Conservation (phyloP, 2,329 filamentous ascomycete species). For the Cytospora schulzeri region DNA sequence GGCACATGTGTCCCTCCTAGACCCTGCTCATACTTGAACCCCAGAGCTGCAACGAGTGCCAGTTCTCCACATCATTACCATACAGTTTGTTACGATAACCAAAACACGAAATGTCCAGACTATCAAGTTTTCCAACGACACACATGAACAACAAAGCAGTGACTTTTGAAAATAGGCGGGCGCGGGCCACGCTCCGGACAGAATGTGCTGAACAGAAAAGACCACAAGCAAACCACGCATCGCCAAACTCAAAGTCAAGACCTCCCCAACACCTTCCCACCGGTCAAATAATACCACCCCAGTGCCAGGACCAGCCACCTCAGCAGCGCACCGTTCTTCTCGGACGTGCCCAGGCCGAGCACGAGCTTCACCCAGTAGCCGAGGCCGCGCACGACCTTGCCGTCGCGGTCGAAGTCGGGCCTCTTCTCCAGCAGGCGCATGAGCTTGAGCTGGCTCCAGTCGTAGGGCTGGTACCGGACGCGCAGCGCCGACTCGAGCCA, state of each 20-base stretch:
- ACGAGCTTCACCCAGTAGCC: constrained; percentile 58
- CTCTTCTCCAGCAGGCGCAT: constrained; percentile 46
- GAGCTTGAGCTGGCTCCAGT: constrained; percentile 46
- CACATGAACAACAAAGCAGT: background rate
- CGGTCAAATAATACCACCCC: constrained; percentile 22
- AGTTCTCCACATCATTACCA: background rate
- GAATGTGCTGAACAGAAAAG: background rate
- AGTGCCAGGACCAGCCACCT: constrained; percentile 52
- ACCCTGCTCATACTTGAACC: background rate
- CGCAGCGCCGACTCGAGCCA: constrained; percentile 70
- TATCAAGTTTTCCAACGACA: background rate
- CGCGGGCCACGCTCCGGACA: background rate
- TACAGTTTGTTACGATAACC: background rate
- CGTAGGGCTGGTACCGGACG: constrained; percentile 69
- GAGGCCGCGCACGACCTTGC: constrained; percentile 52
- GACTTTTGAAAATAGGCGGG: background rate
- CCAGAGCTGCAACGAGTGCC: background rate
- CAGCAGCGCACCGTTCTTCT: constrained; percentile 51
- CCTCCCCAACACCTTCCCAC: constrained; percentile 15
- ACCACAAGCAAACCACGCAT: background rate
- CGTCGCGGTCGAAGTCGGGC: constrained; percentile 65
- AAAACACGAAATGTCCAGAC: background rate
- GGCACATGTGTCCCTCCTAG: background rate
- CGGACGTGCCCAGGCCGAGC: constrained; percentile 53
- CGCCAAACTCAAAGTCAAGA: constrained; percentile 7